Percentiles rank a stretch among this genome's conserved stretches.
Evolutionary conservation across 306 rosid genomes (phyloP).

Genomic region (Lathyrus oleraceus): DNA sequence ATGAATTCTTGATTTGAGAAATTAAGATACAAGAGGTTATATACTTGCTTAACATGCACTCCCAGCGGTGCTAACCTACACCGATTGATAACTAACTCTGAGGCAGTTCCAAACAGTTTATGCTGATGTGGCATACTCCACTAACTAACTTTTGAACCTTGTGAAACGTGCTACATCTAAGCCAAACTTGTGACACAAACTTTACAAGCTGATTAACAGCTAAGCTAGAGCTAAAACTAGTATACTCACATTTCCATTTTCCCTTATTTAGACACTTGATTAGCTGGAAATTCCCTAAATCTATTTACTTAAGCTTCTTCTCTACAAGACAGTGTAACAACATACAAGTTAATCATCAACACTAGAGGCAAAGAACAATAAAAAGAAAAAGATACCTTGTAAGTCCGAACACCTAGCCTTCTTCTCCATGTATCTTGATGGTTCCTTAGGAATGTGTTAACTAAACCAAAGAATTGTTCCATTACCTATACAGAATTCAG

Average conservation of each 20-base stretch:
- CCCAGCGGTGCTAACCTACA: not conserved
- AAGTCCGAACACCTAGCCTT: constrained; percentile 85
- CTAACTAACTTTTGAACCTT: not conserved
- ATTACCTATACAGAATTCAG: constrained; percentile 62
- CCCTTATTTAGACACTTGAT: constrained; percentile 1
- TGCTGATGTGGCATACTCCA: not conserved
- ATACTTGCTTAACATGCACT: not conserved
- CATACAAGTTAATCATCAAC: constrained; percentile 21
- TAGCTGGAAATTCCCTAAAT: constrained; percentile 27
- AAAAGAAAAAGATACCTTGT: constrained; percentile 68
- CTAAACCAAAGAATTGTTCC: constrained; percentile 94
- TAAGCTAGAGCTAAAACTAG: not conserved
- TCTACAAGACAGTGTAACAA: constrained; percentile 3
- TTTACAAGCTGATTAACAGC: not conserved
- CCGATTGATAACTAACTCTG: not conserved
- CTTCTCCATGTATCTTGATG: constrained; percentile 82
- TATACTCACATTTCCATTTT: constrained; percentile 7
- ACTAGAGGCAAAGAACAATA: constrained; percentile 13
- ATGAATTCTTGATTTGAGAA: not conserved
- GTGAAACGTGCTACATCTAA: not conserved
- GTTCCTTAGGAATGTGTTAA: constrained; percentile 85
- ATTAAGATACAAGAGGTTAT: not conserved
- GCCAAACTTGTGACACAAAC: not conserved
- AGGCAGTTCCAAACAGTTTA: not conserved
- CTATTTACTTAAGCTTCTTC: constrained; percentile 19